A percentile compares a stretch with the other conserved stretches of the same genome.
phyloP scores from a whole-genome alignment of 352 stramenopile genomes.

The Globisporangium mamillatum region DNA sequence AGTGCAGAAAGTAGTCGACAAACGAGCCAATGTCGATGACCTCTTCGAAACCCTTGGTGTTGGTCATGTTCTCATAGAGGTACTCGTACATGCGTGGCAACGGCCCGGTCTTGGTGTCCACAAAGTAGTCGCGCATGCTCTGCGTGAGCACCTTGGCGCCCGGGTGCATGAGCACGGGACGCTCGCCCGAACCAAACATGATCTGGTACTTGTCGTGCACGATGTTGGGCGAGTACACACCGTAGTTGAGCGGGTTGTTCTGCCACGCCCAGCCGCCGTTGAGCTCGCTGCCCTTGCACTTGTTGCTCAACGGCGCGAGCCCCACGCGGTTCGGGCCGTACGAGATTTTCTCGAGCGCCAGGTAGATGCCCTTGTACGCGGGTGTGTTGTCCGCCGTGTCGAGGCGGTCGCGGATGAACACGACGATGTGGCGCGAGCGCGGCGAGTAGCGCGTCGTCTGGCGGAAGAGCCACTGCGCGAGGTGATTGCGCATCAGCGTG shows the following conservation, averaged over 20 bases:
- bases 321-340: constrained; percentile 71
- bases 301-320: constrained; percentile 45
- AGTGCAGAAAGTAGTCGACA: constrained; percentile 70
- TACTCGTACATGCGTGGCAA: constrained; percentile 56
- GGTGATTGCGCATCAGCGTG: constrained; percentile 70
- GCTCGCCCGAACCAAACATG: constrained; percentile 51
- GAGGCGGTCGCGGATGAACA: constrained; percentile 55
- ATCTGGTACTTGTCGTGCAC: constrained; percentile 51
- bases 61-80: constrained; percentile 63
- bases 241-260: constrained; percentile 64
- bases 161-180: constrained; percentile 50
- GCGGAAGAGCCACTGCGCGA: constrained; percentile 77
- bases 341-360: constrained; percentile 72
- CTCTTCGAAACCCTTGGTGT: constrained; percentile 41
- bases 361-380: constrained; percentile 64
- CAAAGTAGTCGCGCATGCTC: constrained; percentile 63
- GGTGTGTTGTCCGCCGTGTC: constrained; percentile 26
- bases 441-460: constrained; percentile 66
- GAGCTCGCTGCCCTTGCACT: constrained; percentile 45
- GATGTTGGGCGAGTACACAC: constrained; percentile 47
- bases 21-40: constrained; percentile 68
- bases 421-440: constrained; percentile 54
- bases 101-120: constrained; percentile 42
- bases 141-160: constrained; percentile 41
- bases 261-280: constrained; percentile 77